phyloP scores from a whole-genome alignment of 495 filamentous ascomycete genomes.

The Penicillium subrubescens region DNA sequence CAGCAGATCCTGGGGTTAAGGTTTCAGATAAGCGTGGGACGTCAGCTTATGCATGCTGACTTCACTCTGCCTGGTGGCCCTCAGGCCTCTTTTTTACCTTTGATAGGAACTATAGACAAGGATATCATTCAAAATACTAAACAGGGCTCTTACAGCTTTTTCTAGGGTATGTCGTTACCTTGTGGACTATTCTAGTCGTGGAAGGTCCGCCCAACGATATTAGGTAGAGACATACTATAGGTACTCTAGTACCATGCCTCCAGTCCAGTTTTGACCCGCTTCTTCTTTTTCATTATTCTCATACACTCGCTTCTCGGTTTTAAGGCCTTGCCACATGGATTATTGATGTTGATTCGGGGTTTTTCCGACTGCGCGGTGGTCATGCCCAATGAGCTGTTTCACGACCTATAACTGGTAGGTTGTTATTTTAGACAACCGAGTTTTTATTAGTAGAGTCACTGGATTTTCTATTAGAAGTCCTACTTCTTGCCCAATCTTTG shows the following conservation, averaged over 20 bases:
- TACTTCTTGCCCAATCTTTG: neutral
- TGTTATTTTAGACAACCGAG: neutral
- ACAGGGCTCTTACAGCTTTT: neutral
- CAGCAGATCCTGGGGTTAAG: neutral
- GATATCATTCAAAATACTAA: neutral
- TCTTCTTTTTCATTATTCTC: too few species aligned
- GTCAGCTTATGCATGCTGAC: slow-evolving; percentile 20
- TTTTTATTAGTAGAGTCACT: neutral
- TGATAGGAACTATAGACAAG: too few species aligned
- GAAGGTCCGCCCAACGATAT: neutral
- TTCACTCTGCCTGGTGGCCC: slow-evolving; percentile 4
- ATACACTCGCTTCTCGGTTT: too few species aligned
- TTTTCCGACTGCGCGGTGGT: too few species aligned
- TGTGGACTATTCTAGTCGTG: neutral
- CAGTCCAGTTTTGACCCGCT: too few species aligned
- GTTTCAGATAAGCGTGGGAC: slow-evolving; percentile 8
- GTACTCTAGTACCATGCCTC: too few species aligned
- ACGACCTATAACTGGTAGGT: too few species aligned
- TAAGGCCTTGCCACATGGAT: too few species aligned
- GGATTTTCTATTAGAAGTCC: neutral
- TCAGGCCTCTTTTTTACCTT: neutral
- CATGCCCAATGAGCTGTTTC: too few species aligned
- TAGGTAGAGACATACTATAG: too few species aligned
- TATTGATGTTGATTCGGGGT: too few species aligned
- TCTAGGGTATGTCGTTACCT: neutral